Base-by-base conservation (phyloP, 345 rosid genomes). In the Lepidium sativum region DNA sequence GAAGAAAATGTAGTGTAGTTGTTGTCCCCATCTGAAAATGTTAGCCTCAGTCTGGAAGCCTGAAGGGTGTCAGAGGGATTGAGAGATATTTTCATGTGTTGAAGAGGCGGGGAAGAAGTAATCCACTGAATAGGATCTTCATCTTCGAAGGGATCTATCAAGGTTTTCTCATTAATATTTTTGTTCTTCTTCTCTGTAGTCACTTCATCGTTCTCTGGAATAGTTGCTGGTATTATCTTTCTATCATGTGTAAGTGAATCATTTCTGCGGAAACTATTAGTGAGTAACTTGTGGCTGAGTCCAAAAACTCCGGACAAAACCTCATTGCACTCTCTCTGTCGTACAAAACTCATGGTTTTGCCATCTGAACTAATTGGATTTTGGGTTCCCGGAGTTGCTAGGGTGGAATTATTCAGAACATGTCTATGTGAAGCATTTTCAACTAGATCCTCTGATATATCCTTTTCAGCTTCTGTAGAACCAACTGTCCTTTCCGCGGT, bases 21-120 rank as follows among this genome's bases (percentile, higher is more conserved):
- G 49, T 75, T 79, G 61, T 60, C 69, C 21, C 76, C 87, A 59
- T 81, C 78, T 55, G 99, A 86, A 76, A 86, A 79, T 74, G 74
- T 85, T 52, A 94, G 78, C 75, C 79, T 85, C 63, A 94, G 79
- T 52, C 80, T 90, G 16, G 91, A 84, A 56, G 79, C 72, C 68
- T 82, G 87, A 62, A 78, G 61, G 55, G 83, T 81, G 80, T 82
- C 79, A 10, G 79, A 51, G 32, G 89, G 96, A 54, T 42, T 89
- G 81, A 90, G 91, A 74, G 95, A 87, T 72, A 94, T 79, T 70
- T 82, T 87, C 97, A 94, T 94, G 72, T 81, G 95, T 52, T 86
- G 89, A 48, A 94, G 82, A 50, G 97, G 96, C 13, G 99, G 97
- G 20, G 99, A 94, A 56, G 95, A 82, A 15, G 87, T 74, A 43